Base-by-base conservation (phyloP, 2,329 filamentous ascomycete species). In the Colletotrichum siamense region DNA sequence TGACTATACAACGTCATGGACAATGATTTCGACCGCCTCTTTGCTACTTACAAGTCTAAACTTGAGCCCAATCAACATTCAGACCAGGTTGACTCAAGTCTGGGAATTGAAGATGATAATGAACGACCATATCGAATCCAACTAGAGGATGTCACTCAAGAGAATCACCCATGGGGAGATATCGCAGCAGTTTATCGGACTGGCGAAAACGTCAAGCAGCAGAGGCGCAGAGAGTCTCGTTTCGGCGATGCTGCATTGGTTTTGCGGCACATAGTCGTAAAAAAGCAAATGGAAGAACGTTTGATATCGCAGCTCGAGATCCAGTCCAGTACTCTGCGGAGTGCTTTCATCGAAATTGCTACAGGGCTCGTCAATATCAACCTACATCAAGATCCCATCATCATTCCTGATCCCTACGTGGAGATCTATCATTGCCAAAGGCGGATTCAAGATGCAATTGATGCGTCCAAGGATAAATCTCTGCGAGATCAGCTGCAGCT, bases 371-470 rank as follows among this genome's bases (percentile, higher is more conserved):
- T 49, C n/a, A 49, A 49, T 6, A 49, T 49, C n/a, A 49, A 49
- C n/a, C n/a, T 49, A 13, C 44, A 49, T 0, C 44, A 49, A 6
- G n/a, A 49, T 13, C 44, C 44, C 0, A 49, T 49, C n/a, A 49
- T 49, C 4, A 49, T 49, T 9, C 44, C 10, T 1, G n/a, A 22
- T 12, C 44, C 44, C n/a, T 49, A 52, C 0, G 44, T 52, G 10
- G 44, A 52, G 44, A 52, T 52, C 8, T 52, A 22, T 2, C 1
- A 52, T 4, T 52, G 44, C 1, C 2, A 52, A 52, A 13, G 6
- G 6, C 44, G 44, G 0, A 52, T 52, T 8, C n/a, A 52, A 8
- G n/a, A 49, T 0, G n/a, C 44, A 2, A 0, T 49, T 10, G n/a
- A 49, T 1, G 3, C 18, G 6, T n/a, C 9, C 1, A 22, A 1